These are phyloP conservation scores for Nakazawaea populi DNA, from an alignment of 805 yeast species.

Conservation along the genomic window DNA sequence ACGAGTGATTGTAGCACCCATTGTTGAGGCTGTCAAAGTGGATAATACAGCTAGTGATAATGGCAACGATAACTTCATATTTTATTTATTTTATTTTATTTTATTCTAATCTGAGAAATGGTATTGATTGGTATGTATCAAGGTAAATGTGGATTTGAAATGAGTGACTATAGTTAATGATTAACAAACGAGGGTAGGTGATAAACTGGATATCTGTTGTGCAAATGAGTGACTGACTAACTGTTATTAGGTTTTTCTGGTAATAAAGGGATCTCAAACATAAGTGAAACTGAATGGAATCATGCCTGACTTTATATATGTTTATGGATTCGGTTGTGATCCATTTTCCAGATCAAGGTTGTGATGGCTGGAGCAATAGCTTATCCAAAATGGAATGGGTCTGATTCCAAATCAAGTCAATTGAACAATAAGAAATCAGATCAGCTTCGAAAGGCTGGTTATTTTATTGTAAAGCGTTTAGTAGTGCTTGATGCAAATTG, in stretches of 20 bases:
- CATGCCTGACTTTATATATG: constrained; percentile 1
- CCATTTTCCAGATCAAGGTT: neutral
- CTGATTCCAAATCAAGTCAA: neutral
- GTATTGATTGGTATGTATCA: too few relatives aligned
- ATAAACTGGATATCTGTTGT: neutral
- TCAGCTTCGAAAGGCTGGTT: neutral
- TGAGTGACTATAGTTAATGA: constrained; percentile 6
- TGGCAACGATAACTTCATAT: constrained; percentile 11
- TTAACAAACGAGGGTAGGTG: neutral
- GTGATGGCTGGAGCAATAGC: neutral
- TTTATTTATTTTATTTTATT: neutral
- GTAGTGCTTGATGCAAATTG: neutral
- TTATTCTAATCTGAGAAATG: too few relatives aligned
- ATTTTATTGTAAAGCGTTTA: neutral
- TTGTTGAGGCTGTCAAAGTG: constrained; percentile 8
- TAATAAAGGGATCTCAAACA: neutral
- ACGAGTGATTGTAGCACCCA: constrained; percentile 8
- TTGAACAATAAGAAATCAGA: neutral
- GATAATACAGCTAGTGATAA: constrained; percentile 8
- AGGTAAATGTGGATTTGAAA: neutral
- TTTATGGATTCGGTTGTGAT: too few relatives aligned
- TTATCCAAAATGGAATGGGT: neutral
- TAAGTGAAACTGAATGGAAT: neutral
- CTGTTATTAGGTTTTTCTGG: neutral
- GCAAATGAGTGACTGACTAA: constrained; percentile 3